A percentile compares a stretch with the other conserved stretches of the same genome.
Conservation (phyloP, 352 stramenopile genomes). For the Aphanomyces stellatus region DNA sequence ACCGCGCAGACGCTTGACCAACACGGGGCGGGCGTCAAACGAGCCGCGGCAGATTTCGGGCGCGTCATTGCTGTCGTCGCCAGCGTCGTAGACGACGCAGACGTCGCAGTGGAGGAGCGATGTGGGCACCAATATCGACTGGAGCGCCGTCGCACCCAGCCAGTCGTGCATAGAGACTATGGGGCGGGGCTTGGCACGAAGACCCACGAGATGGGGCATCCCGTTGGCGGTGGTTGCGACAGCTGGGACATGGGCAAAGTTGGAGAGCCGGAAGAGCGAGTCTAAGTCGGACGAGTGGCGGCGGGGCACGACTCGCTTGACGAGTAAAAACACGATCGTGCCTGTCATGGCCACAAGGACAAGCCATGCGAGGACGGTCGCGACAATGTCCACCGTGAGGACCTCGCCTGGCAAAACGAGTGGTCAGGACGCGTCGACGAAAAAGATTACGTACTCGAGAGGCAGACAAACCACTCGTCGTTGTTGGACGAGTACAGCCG, state of each 20-base stretch:
- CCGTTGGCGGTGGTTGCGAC: no score
- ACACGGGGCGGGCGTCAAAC: neutral
- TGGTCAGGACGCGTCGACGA: neutral
- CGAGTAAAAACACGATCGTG: neutral
- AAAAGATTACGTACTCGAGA: neutral
- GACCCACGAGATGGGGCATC: no score
- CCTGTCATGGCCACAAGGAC: neutral
- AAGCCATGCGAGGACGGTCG: neutral
- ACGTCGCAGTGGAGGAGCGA: neutral
- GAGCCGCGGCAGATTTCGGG: neutral
- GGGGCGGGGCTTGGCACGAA: no score
- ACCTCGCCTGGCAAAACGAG: neutral
- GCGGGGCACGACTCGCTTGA: neutral
- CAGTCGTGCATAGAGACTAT: no score
- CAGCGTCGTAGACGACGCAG: neutral
- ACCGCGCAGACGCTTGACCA: constrained; percentile 3
- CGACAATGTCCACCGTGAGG: neutral
- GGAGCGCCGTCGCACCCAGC: no score
- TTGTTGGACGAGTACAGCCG: no score
- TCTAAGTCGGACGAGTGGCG: no score
- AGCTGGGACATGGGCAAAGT: neutral
- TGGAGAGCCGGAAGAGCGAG: neutral
- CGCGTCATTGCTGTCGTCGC: neutral
- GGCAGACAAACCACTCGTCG: neutral
- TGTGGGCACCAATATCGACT: no score